These are phyloP conservation scores for Anthracocystis panici-leucophaei DNA, from an alignment of 1,284 basidiomycete species.

Conservation along the genomic window DNA sequence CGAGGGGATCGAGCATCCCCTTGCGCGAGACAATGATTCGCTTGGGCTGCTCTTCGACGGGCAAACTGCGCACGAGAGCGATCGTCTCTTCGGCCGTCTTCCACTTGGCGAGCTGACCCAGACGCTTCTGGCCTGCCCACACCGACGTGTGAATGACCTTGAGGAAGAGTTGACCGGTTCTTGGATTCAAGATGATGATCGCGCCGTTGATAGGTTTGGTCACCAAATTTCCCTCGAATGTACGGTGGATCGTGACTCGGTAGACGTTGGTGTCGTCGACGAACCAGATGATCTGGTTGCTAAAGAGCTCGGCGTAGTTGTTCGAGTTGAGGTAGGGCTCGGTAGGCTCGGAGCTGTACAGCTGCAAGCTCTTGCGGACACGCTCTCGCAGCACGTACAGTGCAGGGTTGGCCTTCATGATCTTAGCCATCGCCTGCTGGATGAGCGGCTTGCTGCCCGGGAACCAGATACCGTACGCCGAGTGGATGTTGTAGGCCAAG, in stretches of 20 bases:
- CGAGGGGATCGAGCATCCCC: constrained; percentile 92
- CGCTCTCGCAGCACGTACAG: constrained; percentile 97
- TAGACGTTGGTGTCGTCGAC: constrained; percentile 99
- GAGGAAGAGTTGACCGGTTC: constrained; percentile 96
- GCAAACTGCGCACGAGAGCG: constrained; percentile 92
- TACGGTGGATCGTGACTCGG: constrained; percentile 99
- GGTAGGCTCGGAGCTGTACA: constrained; percentile 98
- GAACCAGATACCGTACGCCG: constrained; percentile 99
- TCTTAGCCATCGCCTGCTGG: constrained; percentile 99
- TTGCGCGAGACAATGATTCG: constrained; percentile 99
- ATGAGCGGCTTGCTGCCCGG: constrained; percentile 97
- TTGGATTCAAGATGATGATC: constrained; percentile 99
- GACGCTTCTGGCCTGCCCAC: constrained; percentile 99
- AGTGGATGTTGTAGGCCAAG: constrained; percentile 97
- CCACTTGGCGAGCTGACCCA: constrained; percentile 99
- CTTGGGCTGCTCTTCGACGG: constrained; percentile 99
- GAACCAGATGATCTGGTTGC: constrained; percentile 99
- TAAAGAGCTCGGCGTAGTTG: constrained; percentile 97
- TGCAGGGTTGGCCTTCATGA: constrained; percentile 99
- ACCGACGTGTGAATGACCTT: constrained; percentile 99
- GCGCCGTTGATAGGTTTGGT: constrained; percentile 99
- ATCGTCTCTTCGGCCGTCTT: constrained; percentile 99
- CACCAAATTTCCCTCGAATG: constrained; percentile 99
- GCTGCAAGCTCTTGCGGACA: constrained; percentile 96
- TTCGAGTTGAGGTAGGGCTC: constrained; percentile 97